These are phyloP conservation scores for Terfezia claveryi DNA, from an alignment of 495 filamentous ascomycete species.

Conservation along the genomic window DNA sequence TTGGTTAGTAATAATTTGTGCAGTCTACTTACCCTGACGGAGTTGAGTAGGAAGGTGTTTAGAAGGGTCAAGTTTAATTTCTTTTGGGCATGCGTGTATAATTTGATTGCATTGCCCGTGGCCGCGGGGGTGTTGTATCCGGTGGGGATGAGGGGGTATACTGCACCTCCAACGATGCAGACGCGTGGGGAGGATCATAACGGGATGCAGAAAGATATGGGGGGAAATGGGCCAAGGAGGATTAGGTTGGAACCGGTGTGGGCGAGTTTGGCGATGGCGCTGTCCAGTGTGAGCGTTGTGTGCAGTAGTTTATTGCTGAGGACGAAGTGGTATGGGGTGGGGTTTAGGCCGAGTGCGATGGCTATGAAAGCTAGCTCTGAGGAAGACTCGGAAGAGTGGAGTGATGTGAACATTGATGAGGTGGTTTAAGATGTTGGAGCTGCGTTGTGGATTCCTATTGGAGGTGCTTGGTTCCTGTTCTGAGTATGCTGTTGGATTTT, in stretches of 20 bases:
- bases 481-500: too few species aligned
- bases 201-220: not conserved
- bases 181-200: not conserved
- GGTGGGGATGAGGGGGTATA: conserved; percentile 1
- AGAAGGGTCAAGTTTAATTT: conserved; percentile 69
- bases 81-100: conserved; percentile 74
- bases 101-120: conserved; percentile 53
- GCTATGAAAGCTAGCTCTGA: too few species aligned
- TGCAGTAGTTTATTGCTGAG: conserved; percentile 46
- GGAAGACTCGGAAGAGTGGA: too few species aligned
- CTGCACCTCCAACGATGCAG: not conserved
- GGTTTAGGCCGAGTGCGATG: conserved; percentile 21
- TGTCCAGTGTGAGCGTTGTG: conserved; percentile 65
- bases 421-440: too few species aligned
- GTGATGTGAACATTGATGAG: too few species aligned
- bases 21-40: conserved; percentile 47
- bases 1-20: conserved; percentile 52
- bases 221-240: conserved; percentile 13
- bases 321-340: conserved; percentile 25
- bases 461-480: too few species aligned
- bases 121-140: conserved; percentile 68
- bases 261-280: conserved; percentile 71
- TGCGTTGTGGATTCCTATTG: too few species aligned
- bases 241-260: conserved; percentile 54
- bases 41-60: conserved; percentile 52